Evolutionary conservation across 2,329 filamentous ascomycete genomes (phyloP).

Genomic region (Beauveria rudraprayagi): DNA sequence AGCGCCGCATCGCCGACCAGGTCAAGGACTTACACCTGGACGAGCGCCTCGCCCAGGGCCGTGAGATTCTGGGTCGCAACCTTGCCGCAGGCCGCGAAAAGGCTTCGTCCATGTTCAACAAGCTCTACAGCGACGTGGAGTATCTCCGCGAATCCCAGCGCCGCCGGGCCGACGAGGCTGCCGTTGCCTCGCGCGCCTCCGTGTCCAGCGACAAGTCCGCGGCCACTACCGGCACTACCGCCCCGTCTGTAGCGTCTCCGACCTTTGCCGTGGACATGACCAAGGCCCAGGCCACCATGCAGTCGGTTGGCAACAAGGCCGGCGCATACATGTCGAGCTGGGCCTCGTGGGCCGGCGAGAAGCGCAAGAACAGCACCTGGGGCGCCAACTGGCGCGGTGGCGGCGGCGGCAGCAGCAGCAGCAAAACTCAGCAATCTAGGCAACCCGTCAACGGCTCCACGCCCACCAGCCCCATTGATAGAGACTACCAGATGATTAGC

Average conservation of each 20-base stretch:
- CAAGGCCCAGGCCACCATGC: constrained; percentile 38
- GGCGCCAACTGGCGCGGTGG: constrained; percentile 30
- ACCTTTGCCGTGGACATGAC: constrained; percentile 22
- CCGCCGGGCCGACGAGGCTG: constrained; percentile 30
- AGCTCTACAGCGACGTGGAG: constrained; percentile 86
- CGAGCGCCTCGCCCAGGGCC: constrained; percentile 74
- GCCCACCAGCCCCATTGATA: constrained; percentile 30
- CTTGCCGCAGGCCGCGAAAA: constrained; percentile 83
- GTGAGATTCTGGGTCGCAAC: constrained; percentile 81
- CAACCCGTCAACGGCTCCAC: constrained; percentile 24
- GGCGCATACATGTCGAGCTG: constrained; percentile 61
- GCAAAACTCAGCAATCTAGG: constrained; percentile 22
- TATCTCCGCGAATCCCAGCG: constrained; percentile 39
- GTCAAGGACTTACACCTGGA: constrained; percentile 91
- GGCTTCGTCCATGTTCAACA: constrained; percentile 79
- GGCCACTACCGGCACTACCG: constrained; percentile 16
- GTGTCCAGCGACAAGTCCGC: constrained; percentile 17
- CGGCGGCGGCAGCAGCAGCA: constrained; percentile 21
- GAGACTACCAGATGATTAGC: constrained; percentile 29
- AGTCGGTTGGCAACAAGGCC: constrained; percentile 46
- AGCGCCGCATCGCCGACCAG: constrained; percentile 81
- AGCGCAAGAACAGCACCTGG: constrained; percentile 51
- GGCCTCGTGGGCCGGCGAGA: constrained; percentile 67
- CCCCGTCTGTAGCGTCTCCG: constrained; percentile 14
- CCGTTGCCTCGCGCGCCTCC: constrained; percentile 14